phyloP scores from a whole-genome alignment of 441 rosid species.

The Omphalea diandra region DNA sequence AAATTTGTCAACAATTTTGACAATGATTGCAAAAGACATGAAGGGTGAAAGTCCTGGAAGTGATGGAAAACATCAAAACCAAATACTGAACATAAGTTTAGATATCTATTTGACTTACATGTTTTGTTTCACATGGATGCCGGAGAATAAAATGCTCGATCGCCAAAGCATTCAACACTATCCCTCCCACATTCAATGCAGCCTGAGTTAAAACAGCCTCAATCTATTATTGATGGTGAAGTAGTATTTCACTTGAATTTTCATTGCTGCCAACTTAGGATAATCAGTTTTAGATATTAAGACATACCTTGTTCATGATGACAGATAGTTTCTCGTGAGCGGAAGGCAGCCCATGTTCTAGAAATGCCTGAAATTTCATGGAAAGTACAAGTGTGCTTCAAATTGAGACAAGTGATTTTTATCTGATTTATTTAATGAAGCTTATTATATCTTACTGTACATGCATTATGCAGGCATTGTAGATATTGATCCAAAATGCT shows the following conservation, averaged over 20 bases:
- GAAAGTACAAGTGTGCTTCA: background rate
- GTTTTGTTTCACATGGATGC: conserved; percentile 62
- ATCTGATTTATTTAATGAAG: conserved; percentile 17
- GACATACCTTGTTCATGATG: conserved; percentile 78
- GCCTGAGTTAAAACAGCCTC: conserved; percentile 41
- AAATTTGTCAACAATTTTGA: background rate
- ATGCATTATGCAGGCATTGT: conserved; percentile 91
- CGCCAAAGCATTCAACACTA: conserved; percentile 85
- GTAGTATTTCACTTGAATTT: background rate
- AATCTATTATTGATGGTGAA: background rate
- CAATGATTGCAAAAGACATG: background rate
- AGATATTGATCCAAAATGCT: conserved; percentile 88
- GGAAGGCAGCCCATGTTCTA: conserved; percentile 84
- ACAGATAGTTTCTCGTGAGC: conserved; percentile 68
- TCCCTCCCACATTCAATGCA: conserved; percentile 78
- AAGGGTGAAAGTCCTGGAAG: background rate
- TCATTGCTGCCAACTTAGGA: background rate
- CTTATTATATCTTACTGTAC: conserved; percentile 53
- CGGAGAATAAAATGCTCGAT: conserved; percentile 89
- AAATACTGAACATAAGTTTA: background rate
- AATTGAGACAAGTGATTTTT: no score
- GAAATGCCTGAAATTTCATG: conserved; percentile 61
- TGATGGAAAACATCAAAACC: background rate
- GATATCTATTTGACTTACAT: conserved; percentile 43
- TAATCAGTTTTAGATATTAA: background rate